Conservation (phyloP, 2,329 filamentous ascomycete genomes). For the Neonectria punicea region DNA sequence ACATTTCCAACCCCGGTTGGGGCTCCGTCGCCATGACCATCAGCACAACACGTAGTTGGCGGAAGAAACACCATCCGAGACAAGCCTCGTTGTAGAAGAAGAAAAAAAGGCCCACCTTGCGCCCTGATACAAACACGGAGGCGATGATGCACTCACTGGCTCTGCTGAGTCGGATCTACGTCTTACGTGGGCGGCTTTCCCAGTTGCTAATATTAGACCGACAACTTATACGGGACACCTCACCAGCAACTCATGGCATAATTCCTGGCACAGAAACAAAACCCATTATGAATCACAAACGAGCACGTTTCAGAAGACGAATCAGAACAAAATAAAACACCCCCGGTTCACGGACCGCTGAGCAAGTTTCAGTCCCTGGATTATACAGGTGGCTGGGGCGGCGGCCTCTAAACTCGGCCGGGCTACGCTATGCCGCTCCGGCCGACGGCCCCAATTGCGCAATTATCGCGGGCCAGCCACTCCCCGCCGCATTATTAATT, state of each 20-base stretch:
- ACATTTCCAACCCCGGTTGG: not conserved
- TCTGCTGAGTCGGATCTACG: not conserved
- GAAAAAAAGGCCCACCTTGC: not conserved
- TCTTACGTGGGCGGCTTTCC: not conserved
- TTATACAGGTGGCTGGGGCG: not conserved
- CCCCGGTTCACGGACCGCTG: not conserved
- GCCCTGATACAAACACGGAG: not conserved
- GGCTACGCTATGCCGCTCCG: conserved; percentile 13
- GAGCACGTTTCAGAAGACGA: not conserved
- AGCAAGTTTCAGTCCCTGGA: conserved; percentile 6
- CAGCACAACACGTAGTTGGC: conserved; percentile 7
- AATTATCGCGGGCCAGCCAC: conserved; percentile 38
- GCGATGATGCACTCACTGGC: not conserved
- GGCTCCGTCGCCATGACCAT: not conserved
- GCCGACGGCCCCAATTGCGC: conserved; percentile 37
- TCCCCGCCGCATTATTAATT: conserved; percentile 40
- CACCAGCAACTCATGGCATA: not conserved
- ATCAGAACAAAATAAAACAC: not conserved
- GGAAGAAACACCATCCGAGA: conserved; percentile 20
- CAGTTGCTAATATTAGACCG: not conserved
- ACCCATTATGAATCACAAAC: conserved; percentile 5
- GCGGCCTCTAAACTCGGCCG: conserved; percentile 1
- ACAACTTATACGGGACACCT: not conserved
- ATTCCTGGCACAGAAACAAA: not conserved
- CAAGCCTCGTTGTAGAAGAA: not conserved